These are phyloP conservation scores for Hibiscus tridactylites DNA, from an alignment of 345 rosid species.

Conservation along the genomic window DNA sequence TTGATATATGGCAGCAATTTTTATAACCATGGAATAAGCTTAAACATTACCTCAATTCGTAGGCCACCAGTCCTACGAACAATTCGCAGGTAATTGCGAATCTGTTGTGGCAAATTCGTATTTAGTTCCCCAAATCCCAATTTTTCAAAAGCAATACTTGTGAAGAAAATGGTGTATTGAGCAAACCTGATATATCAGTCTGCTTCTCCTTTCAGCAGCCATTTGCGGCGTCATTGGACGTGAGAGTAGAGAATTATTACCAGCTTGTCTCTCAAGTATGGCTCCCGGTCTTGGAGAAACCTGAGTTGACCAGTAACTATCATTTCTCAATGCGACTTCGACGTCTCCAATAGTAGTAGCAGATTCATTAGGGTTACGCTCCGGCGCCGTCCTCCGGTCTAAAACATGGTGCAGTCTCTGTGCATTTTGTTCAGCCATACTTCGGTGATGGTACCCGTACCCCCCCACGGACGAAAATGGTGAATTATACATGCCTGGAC, in stretches of 20 bases:
- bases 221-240: not conserved
- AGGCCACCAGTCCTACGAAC: conserved; percentile 11
- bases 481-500: not conserved
- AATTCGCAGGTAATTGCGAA: conserved; percentile 16
- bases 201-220: conserved; percentile 11
- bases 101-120: conserved; percentile 10
- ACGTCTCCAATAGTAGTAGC: not conserved
- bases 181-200: conserved; percentile 17
- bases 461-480: not conserved
- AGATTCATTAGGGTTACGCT: not conserved
- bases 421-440: not conserved
- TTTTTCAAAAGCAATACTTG: not conserved
- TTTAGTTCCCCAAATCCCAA: not conserved
- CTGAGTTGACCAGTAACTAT: conserved; percentile 2
- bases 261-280: conserved; percentile 3
- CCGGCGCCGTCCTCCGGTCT: not conserved
- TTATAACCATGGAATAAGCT: not conserved
- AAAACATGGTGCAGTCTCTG: not conserved
- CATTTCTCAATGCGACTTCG: conserved; percentile 2
- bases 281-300: not conserved
- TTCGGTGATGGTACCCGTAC: not conserved
- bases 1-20: not conserved
- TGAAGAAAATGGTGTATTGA: not conserved
- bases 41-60: conserved; percentile 14
- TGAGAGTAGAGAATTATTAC: not conserved